Conservation (phyloP, 352 stramenopile genomes). For the Nothophytophthora sp. region DNA sequence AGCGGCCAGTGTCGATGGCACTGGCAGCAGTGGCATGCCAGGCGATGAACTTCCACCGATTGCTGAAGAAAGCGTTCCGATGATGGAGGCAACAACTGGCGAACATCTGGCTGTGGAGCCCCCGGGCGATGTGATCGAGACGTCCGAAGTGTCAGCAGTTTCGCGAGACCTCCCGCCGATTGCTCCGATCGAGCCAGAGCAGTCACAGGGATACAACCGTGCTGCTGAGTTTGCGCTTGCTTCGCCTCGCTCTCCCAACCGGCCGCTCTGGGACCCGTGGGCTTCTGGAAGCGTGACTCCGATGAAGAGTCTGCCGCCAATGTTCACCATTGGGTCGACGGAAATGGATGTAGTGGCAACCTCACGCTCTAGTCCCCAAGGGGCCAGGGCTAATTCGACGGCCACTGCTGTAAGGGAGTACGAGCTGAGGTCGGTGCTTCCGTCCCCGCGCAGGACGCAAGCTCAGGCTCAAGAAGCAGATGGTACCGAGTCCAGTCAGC, state of each 20-base stretch:
- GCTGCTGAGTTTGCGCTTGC: conserved; percentile 18
- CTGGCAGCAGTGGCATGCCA: too few relatives aligned
- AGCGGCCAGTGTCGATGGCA: neutral
- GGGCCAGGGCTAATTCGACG: neutral
- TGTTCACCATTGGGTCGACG: conserved; percentile 34
- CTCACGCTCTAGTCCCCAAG: conserved; percentile 10
- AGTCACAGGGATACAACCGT: conserved; percentile 9
- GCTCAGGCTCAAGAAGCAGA: conserved; percentile 5
- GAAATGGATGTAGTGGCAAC: conserved; percentile 23
- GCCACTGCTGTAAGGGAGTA: conserved; percentile 23
- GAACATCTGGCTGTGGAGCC: neutral
- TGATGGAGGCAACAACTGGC: neutral
- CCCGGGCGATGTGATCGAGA: neutral
- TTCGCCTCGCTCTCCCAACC: conserved; percentile 32
- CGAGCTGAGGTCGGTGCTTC: conserved; percentile 36
- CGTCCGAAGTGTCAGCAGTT: neutral
- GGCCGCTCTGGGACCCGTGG: conserved; percentile 49
- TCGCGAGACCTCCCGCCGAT: neutral
- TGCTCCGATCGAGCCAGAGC: neutral
- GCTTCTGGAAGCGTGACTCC: conserved; percentile 34
- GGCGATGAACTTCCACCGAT: neutral
- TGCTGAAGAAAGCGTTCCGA: neutral
- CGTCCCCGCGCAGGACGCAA: conserved; percentile 25
- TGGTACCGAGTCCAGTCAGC: conserved; percentile 1
- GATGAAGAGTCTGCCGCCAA: conserved; percentile 35